Conservation (phyloP, 2,329 filamentous ascomycete species). For the Trematosphaeria pertusa region DNA sequence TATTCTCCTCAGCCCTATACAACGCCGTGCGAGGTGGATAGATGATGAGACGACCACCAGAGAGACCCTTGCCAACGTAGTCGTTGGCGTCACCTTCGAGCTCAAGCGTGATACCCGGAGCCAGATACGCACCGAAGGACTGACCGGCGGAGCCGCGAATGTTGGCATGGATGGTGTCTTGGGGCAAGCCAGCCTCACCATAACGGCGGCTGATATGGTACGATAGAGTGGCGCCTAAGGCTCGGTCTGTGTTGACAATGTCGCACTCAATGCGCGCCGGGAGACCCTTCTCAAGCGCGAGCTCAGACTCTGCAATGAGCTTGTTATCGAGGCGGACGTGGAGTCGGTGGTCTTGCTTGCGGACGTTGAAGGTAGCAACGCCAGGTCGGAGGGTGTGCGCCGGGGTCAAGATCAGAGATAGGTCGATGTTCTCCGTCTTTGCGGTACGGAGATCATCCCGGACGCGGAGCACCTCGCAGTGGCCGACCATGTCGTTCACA, state of each 20-base stretch:
- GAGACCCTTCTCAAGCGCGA: conserved; percentile 92
- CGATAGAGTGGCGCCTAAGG: conserved; percentile 89
- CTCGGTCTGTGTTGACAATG: conserved; percentile 94
- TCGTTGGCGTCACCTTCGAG: conserved; percentile 96
- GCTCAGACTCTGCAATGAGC: conserved; percentile 91
- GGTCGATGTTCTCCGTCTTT: conserved; percentile 92
- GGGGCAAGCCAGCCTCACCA: conserved; percentile 84
- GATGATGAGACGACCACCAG: conserved; percentile 89
- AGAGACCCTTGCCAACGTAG: conserved; percentile 95
- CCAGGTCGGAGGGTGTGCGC: conserved; percentile 95
- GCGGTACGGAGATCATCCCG: conserved; percentile 85
- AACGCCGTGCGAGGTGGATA: conserved; percentile 90
- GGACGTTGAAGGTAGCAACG: conserved; percentile 95
- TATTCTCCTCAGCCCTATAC: conserved; percentile 96
- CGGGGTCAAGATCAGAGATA: conserved; percentile 90
- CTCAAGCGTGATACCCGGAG: conserved; percentile 91
- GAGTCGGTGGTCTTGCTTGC: conserved; percentile 95
- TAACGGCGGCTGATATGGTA: conserved; percentile 96
- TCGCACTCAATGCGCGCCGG: conserved; percentile 95
- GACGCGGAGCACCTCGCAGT: conserved; percentile 83
- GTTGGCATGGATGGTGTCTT: conserved; percentile 94
- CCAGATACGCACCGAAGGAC: conserved; percentile 93
- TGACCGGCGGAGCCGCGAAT: conserved; percentile 96
- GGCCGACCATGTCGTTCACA: conserved; percentile 97
- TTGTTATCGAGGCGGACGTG: conserved; percentile 96